Conservation (phyloP, 305 asterid species). For the Striga hermonthica region DNA sequence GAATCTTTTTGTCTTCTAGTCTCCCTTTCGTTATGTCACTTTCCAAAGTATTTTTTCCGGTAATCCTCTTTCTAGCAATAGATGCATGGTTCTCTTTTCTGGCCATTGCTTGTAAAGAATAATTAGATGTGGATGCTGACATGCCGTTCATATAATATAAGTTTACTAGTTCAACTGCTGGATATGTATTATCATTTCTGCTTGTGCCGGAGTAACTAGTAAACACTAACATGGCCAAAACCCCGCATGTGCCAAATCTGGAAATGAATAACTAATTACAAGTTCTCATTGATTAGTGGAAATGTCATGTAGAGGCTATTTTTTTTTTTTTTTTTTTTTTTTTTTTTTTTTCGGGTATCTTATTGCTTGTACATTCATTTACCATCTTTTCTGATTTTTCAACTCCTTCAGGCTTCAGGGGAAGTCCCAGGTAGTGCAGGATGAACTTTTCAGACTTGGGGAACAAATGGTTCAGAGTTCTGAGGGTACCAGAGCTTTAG, state of each 20-base stretch:
- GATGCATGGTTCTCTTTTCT: background rate
- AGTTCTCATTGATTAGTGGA: background rate
- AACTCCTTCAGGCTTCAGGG: slow-evolving; percentile 61
- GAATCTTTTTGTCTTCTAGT: slow-evolving; percentile 19
- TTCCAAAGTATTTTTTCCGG: slow-evolving; percentile 8
- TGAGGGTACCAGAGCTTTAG: slow-evolving; percentile 94
- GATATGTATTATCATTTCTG: background rate
- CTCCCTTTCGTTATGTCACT: background rate
- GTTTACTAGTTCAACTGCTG: too few species aligned
- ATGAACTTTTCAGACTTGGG: slow-evolving; percentile 90
- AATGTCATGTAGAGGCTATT: background rate
- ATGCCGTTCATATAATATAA: too few species aligned
- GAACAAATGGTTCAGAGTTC: slow-evolving; percentile 91
- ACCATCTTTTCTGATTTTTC: background rate
- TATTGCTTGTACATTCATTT: slow-evolving; percentile 2
- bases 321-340: background rate
- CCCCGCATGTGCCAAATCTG: background rate
- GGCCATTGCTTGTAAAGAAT: background rate
- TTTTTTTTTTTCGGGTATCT: background rate
- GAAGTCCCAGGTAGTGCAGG: slow-evolving; percentile 89
- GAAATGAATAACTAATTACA: background rate
- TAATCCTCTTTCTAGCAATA: slow-evolving; percentile 5
- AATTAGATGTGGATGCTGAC: background rate
- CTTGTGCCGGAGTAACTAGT: background rate
- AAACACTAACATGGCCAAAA: background rate